These are phyloP conservation scores for Helotiales sp. DNA, from an alignment of 2,329 filamentous ascomycete genomes.

Conservation along the genomic window DNA sequence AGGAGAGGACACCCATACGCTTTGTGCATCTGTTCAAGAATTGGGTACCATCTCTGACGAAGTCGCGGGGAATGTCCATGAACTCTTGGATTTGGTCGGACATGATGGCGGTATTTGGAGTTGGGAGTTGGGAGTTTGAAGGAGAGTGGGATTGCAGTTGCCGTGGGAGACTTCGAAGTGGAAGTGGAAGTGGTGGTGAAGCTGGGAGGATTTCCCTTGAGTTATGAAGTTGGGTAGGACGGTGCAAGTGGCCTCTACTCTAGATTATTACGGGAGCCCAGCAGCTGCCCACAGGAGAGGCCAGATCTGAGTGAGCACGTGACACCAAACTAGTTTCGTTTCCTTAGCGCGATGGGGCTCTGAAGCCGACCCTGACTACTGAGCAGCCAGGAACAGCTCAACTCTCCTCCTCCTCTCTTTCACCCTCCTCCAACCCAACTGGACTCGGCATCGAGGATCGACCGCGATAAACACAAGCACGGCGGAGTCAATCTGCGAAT, in stretches of 20 bases:
- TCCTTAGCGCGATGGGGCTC: background rate
- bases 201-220: no score
- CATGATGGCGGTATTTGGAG: slow-evolving; percentile 43
- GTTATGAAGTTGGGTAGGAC: no score
- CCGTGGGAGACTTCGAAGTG: background rate
- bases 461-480: background rate
- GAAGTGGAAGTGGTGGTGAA: background rate
- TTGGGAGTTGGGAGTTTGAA: background rate
- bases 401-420: background rate
- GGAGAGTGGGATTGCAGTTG: background rate
- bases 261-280: background rate
- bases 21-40: slow-evolving; percentile 52
- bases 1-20: slow-evolving; percentile 41
- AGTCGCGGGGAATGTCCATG: slow-evolving; percentile 57
- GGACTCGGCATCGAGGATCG: background rate
- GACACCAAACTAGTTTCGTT: background rate
- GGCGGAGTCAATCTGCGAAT: background rate
- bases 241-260: background rate
- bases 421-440: background rate
- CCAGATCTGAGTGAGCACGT: slow-evolving; percentile 4
- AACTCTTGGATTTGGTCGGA: slow-evolving; percentile 63
- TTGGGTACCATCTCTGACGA: slow-evolving; percentile 50
- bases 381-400: no score
- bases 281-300: slow-evolving; percentile 5
- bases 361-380: no score